A percentile compares a stretch with the other conserved stretches of the same genome.
Conservation (phyloP, 305 asterid species). For the Withania somnifera region DNA sequence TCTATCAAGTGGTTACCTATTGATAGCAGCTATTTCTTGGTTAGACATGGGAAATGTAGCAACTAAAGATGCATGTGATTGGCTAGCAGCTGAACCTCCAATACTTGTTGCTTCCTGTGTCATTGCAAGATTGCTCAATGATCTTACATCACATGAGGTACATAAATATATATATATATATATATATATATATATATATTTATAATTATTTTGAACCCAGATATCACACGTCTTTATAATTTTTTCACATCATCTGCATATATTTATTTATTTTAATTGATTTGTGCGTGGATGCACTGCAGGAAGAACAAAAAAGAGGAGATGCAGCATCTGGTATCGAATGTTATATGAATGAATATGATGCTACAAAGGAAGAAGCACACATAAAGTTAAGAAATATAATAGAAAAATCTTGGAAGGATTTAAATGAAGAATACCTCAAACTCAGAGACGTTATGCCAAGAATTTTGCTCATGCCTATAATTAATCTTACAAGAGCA, state of each 20-base stretch:
- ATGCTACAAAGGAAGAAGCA: too few species aligned
- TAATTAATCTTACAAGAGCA: neutral
- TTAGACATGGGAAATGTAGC: slow-evolving; percentile 1
- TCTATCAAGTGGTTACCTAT: neutral
- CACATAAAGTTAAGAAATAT: neutral
- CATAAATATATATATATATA: too few species aligned
- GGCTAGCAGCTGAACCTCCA: slow-evolving; percentile 10
- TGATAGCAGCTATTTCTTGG: neutral
- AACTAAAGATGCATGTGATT: neutral
- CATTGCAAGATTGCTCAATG: neutral
- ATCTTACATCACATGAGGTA: neutral
- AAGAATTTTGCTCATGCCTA: neutral
- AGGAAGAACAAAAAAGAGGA: too few species aligned
- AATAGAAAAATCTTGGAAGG: slow-evolving; percentile 1
- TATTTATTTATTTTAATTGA: too few species aligned
- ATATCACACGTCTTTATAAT: too few species aligned
- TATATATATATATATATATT: too few species aligned
- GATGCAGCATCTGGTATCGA: too few species aligned
- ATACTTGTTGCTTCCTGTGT: neutral
- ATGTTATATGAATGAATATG: slow-evolving; percentile 7
- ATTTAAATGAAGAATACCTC: slow-evolving; percentile 1
- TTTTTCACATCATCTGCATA: too few species aligned
- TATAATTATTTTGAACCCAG: too few species aligned
- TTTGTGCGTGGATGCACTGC: too few species aligned
- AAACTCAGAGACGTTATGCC: neutral